A percentile compares a stretch with the other conserved stretches of the same genome.
Conservation (phyloP, 805 yeast species). For the Candida sithepensis region DNA sequence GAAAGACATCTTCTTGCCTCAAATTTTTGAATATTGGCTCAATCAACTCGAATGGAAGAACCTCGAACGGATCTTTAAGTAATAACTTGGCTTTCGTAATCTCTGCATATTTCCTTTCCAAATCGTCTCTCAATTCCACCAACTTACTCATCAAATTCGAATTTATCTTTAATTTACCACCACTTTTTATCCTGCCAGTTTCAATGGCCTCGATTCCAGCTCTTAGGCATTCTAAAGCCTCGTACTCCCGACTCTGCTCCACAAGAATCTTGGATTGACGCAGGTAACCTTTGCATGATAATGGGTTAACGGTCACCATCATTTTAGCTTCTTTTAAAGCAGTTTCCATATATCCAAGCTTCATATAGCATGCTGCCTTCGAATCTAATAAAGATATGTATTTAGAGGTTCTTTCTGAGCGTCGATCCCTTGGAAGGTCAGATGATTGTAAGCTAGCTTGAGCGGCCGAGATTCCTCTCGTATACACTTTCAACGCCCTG, state of each 20-base stretch:
- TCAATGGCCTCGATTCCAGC: slow-evolving; percentile 37
- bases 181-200: slow-evolving; percentile 26
- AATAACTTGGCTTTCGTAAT: not conserved
- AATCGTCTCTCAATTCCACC: slow-evolving; percentile 6
- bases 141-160: slow-evolving; percentile 30
- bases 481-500: slow-evolving; percentile 20
- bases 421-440: not conserved
- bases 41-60: slow-evolving; percentile 27
- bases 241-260: slow-evolving; percentile 28
- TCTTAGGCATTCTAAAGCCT: slow-evolving; percentile 35
- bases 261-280: slow-evolving; percentile 38
- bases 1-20: slow-evolving; percentile 13
- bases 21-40: slow-evolving; percentile 9
- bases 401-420: too few relatives aligned
- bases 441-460: slow-evolving; percentile 6
- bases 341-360: slow-evolving; percentile 28
- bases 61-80: slow-evolving; percentile 18
- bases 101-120: slow-evolving; percentile 4
- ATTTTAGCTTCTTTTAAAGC: slow-evolving; percentile 38
- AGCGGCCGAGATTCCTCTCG: slow-evolving; percentile 15
- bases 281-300: slow-evolving; percentile 47
- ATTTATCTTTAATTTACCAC: slow-evolving; percentile 27
- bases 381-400: slow-evolving; percentile 34
- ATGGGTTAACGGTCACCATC: slow-evolving; percentile 37
- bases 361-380: slow-evolving; percentile 48